A percentile compares a stretch with the other conserved stretches of the same genome.
Evolutionary conservation across 805 yeast genomes (phyloP).

Genomic region (Wickerhamomyces strasburgensis): DNA sequence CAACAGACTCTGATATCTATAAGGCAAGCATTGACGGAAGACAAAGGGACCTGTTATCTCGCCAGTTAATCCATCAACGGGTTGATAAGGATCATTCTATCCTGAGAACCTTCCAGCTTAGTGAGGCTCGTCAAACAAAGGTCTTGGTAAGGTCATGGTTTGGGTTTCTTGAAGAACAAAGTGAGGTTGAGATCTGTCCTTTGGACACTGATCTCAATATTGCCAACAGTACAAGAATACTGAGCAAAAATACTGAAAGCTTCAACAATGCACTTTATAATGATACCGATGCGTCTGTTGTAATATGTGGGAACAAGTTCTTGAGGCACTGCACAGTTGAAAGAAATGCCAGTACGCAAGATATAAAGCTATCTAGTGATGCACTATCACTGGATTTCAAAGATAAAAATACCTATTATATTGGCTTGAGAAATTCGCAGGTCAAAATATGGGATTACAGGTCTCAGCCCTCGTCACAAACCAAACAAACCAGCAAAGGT

Average conservation of each 20-base stretch:
- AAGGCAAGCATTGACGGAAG: background rate
- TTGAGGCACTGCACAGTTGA: background rate
- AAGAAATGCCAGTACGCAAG: background rate
- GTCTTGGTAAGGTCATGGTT: constrained; percentile 17
- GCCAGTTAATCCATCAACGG: constrained; percentile 1
- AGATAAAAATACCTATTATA: constrained; percentile 1
- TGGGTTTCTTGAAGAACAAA: constrained; percentile 20
- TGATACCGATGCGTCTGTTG: background rate
- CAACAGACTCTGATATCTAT: background rate
- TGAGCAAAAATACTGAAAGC: constrained; percentile 2
- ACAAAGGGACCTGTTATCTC: background rate
- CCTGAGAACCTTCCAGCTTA: constrained; percentile 6
- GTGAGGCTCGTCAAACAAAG: background rate
- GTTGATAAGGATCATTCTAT: constrained; percentile 12
- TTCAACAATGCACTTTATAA: constrained; percentile 13
- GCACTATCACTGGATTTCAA: constrained; percentile 13
- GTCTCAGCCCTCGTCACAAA: background rate
- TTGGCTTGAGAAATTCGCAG: constrained; percentile 20
- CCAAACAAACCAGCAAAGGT: background rate
- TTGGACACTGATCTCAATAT: constrained; percentile 7
- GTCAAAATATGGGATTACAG: constrained; percentile 18
- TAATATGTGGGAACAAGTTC: constrained; percentile 7
- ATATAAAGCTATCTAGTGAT: constrained; percentile 10
- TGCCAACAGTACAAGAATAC: background rate
- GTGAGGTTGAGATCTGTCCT: constrained; percentile 9